Evolutionary conservation across 768 basidiomycete genomes (phyloP), one percentile per base, ranked within the genome.

Genomic region (Jaapia argillacea): DNA sequence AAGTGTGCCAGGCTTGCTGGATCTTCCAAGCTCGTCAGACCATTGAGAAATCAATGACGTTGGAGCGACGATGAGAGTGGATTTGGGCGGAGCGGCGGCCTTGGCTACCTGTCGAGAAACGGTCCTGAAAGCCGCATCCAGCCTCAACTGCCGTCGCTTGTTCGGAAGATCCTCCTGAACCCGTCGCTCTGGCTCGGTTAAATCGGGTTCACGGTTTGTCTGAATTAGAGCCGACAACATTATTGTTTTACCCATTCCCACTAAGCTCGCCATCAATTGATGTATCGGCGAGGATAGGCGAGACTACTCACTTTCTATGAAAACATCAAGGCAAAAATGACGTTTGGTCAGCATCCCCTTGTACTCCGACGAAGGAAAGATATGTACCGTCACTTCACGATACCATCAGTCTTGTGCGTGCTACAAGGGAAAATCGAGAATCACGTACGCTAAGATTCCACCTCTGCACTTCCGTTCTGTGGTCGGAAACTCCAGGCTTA

Each of bases 161-260:
- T 56, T 51, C 20, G 55, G 55, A 20, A 45, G 59, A 23, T 49
- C 53, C 2, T 48, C 44, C 3, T 57, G 49, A 13, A 55, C 45
- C 10, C 61, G 55, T 1, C 56, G 53, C n/a, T 59, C 51, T 7
- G 63, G 50, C 16, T 33, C 31, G 16, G 64, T 58, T 16, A 64
- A 54, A 18, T 77, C 69, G 3, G 68, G 61, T 4, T 65, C 72
- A 37, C 71, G 74, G 50, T 83, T 88, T 7, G 77, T 80, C 48
- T 93, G 91, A 21, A 96, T 85, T 41, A 96, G 74, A 6, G 89
- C 80, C 2, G 91, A 87, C 25, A 96, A 61, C 87, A 92, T 92
- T 50, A 92, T 91, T 1, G 89, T 90, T 65, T 93, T 93, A 5
- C 90, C 90, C 78, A 93, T 85, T n/a, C 89, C 89, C 89, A 92